A percentile compares a stretch with the other conserved stretches of the same genome.
Conservation (phyloP, 495 filamentous ascomycete genomes). For the Aspergillus bertholletiae region DNA sequence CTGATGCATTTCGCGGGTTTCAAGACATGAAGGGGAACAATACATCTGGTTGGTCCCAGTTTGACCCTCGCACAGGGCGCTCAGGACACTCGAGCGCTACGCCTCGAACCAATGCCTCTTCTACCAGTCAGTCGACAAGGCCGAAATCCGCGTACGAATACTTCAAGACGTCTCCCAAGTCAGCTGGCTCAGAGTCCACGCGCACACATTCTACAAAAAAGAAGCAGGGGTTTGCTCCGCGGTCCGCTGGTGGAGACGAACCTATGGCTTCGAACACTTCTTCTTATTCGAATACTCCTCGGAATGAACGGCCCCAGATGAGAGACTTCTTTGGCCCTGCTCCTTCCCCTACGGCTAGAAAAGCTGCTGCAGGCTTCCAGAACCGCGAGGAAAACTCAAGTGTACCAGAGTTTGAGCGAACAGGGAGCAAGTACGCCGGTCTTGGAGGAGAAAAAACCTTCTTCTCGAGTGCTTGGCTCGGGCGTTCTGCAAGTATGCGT, state of each 20-base stretch:
- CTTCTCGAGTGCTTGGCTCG: constrained; percentile 41
- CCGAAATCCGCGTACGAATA: constrained; percentile 46
- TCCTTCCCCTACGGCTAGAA: constrained; percentile 40
- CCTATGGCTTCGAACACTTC: constrained; percentile 51
- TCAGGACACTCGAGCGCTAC: constrained; percentile 19
- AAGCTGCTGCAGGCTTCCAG: constrained; percentile 23
- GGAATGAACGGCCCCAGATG: constrained; percentile 33
- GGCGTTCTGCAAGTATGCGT: constrained; percentile 44
- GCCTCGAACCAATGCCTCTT: constrained; percentile 31
- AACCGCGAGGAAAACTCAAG: constrained; percentile 15
- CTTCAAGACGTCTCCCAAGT: constrained; percentile 30
- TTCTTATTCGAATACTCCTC: constrained; percentile 42
- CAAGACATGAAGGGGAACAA: constrained; percentile 58
- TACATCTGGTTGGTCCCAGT: constrained; percentile 33
- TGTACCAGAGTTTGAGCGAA: constrained; percentile 42
- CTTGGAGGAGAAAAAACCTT: constrained; percentile 67
- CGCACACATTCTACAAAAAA: constrained; percentile 45
- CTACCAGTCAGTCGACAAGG: constrained; percentile 27
- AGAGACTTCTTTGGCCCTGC: constrained; percentile 34
- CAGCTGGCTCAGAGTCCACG: constrained; percentile 22
- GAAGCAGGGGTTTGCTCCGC: constrained; percentile 52
- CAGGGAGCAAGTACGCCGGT: constrained; percentile 66
- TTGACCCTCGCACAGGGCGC: constrained; percentile 38
- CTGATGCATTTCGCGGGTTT: constrained; percentile 63
- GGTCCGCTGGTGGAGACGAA: constrained; percentile 53